Base-by-base conservation (phyloP, 2,329 filamentous ascomycete species). In the Huntiella abstrusa region DNA sequence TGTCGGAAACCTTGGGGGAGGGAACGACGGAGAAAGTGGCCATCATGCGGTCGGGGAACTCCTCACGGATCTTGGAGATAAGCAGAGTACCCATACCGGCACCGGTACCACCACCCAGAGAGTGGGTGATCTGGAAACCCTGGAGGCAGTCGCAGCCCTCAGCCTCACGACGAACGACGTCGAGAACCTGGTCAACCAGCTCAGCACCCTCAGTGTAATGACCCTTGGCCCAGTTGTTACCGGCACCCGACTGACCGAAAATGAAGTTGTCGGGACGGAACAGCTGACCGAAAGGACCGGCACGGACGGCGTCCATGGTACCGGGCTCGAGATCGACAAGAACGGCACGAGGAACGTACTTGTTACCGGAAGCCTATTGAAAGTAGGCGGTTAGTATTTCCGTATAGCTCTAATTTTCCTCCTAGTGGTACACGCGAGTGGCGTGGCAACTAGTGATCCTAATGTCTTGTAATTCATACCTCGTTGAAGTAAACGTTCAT, bases 201-300 rank as follows among this genome's bases (percentile, higher is more conserved):
- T 98, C 91, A 57, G 91, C 91, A 78, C 91, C 91, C 74, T 98
- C 91, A 55, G 91, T 98, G 78, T 98, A 98, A 68, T 98, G 91
- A 71, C 91, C 91, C 81, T 96, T 98, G 68, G 91, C 91, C 91
- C 91, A 98, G 80, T 96, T 96, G 85, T 98, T 98, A 71, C 91
- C 91, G 66, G 91, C 91, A 77, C 91, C 88, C 59, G 91, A 96
- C 74, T 96, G 91, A 59, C 91, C 91, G 68, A 96, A 96, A 63
- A 96, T 86, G 70, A 96, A 96, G 82, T 96, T 98, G 74, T 98
- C 91, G 64, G 91, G 91, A 55, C 91, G 87, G 86, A 98, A 96
- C 57, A 98, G 86, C 73, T 95, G 83, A 58, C 91, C 91, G 65
- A 96, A 96, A 56, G 91, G 91, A 67, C 91, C 88, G 58, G 88